Percentiles rank a stretch among this genome's conserved stretches.
Evolutionary conservation across 2,329 filamentous ascomycete species (phyloP).

Genomic region (Alternaria consortialis): DNA sequence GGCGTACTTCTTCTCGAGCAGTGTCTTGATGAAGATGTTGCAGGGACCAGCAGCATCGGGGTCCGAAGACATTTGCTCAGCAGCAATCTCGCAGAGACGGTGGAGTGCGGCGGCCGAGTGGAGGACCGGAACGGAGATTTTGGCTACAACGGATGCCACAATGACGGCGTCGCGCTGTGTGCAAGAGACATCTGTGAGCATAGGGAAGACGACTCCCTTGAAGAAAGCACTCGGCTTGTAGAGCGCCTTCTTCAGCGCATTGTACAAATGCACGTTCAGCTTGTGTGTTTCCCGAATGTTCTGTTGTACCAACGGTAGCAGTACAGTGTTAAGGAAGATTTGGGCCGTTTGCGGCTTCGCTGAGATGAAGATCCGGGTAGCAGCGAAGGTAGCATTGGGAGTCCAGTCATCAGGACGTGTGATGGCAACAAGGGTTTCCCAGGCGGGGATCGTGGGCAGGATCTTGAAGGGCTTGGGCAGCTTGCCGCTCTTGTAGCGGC

Average conservation of each 20-base stretch:
- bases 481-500: conserved; percentile 94
- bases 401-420: conserved; percentile 84
- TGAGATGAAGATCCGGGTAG: conserved; percentile 91
- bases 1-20: conserved; percentile 97
- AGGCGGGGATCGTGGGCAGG: conserved; percentile 88
- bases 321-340: conserved; percentile 83
- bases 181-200: conserved; percentile 85
- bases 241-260: conserved; percentile 87
- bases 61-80: conserved; percentile 83
- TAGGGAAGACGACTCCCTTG: conserved; percentile 92
- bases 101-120: conserved; percentile 93
- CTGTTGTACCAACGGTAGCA: conserved; percentile 89
- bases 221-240: conserved; percentile 98
- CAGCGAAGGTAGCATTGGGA: conserved; percentile 84
- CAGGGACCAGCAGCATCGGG: conserved; percentile 89
- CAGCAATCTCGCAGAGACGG: conserved; percentile 91
- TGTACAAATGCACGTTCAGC: conserved; percentile 94
- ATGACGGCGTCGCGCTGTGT: conserved; percentile 93
- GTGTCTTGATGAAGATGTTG: conserved; percentile 92
- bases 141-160: conserved; percentile 82
- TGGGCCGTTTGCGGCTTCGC: conserved; percentile 81
- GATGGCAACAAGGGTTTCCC: conserved; percentile 86
- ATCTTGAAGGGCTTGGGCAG: conserved; percentile 98
- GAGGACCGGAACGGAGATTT: conserved; percentile 87
- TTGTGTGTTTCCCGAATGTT: conserved; percentile 95